Conservation (phyloP, 1,284 basidiomycete genomes). For the Moesziomyces aphidis region DNA sequence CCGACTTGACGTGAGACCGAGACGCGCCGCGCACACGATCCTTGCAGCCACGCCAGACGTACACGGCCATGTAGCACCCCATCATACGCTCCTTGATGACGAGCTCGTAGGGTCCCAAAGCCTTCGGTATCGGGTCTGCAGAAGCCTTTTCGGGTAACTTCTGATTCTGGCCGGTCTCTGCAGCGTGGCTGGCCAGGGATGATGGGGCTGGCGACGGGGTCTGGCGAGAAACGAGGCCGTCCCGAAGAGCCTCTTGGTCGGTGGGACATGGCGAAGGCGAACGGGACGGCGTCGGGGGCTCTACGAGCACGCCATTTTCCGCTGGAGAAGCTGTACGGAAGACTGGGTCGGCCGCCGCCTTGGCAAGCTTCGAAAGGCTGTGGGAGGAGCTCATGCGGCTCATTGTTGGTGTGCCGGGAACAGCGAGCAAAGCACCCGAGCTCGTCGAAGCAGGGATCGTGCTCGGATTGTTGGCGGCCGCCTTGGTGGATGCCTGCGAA, state of each 20-base stretch:
- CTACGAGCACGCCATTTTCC: slow-evolving; percentile 23
- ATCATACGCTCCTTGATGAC: slow-evolving; percentile 86
- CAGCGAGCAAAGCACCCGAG: slow-evolving; percentile 19
- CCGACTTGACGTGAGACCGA: slow-evolving; percentile 78
- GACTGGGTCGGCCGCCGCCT: slow-evolving; percentile 6
- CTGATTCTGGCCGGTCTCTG: background rate
- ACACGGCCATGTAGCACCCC: slow-evolving; percentile 77
- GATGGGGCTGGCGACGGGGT: slow-evolving; percentile 13
- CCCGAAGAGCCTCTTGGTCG: background rate
- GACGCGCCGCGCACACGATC: slow-evolving; percentile 68
- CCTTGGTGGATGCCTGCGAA: slow-evolving; percentile 3
- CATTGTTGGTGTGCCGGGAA: slow-evolving; percentile 23
- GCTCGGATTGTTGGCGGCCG: background rate
- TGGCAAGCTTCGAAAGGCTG: slow-evolving; percentile 23
- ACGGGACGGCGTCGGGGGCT: slow-evolving; percentile 36
- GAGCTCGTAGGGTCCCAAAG: slow-evolving; percentile 76
- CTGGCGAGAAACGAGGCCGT: slow-evolving; percentile 5
- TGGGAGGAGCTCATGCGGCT: slow-evolving; percentile 38
- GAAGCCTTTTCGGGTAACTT: slow-evolving; percentile 7
- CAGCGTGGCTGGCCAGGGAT: background rate
- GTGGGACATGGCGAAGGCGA: slow-evolving; percentile 29
- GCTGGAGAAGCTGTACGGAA: slow-evolving; percentile 26
- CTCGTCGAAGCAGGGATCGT: slow-evolving; percentile 12
- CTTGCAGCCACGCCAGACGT: slow-evolving; percentile 60
- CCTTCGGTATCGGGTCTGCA: slow-evolving; percentile 47